These are phyloP conservation scores for Phialophora expanda DNA, from an alignment of 2,329 filamentous ascomycete species.

Conservation along the genomic window DNA sequence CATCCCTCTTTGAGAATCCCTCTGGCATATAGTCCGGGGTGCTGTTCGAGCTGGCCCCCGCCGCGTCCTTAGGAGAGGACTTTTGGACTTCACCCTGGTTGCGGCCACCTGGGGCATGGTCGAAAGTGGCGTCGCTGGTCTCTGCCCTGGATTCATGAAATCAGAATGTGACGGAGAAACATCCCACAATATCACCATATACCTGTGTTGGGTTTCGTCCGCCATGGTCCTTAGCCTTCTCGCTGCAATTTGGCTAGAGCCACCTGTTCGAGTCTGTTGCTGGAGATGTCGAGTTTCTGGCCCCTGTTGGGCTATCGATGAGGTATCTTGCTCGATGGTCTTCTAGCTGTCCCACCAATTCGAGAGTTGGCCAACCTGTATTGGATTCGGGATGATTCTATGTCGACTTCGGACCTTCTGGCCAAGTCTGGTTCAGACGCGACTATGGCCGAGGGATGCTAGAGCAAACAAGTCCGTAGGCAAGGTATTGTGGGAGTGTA, in stretches of 20 bases:
- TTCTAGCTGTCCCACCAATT: neutral
- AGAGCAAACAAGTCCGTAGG: neutral
- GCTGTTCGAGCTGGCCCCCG: neutral
- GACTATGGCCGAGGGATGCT: neutral
- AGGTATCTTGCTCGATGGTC: neutral
- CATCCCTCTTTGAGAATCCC: conserved; percentile 27
- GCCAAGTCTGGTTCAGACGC: neutral
- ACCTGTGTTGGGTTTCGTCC: conserved; percentile 9
- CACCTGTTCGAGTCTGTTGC: neutral
- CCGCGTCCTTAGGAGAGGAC: neutral
- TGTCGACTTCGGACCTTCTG: neutral
- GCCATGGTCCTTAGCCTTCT: neutral
- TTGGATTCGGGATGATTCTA: neutral
- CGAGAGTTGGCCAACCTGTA: neutral
- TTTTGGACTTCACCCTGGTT: conserved; percentile 7
- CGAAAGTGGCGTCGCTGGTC: conserved; percentile 9
- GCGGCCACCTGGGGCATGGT: conserved; percentile 14
- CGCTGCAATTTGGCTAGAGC: neutral
- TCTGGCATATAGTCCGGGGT: conserved; percentile 13
- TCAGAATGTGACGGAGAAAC: neutral
- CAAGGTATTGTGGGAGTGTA: neutral
- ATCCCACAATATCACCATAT: neutral
- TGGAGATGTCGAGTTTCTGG: neutral
- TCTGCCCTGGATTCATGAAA: neutral
- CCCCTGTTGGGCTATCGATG: neutral